Evolutionary conservation across 176 grass and related monocot genomes (phyloP).

Genomic region (Melocanna baccifera): DNA sequence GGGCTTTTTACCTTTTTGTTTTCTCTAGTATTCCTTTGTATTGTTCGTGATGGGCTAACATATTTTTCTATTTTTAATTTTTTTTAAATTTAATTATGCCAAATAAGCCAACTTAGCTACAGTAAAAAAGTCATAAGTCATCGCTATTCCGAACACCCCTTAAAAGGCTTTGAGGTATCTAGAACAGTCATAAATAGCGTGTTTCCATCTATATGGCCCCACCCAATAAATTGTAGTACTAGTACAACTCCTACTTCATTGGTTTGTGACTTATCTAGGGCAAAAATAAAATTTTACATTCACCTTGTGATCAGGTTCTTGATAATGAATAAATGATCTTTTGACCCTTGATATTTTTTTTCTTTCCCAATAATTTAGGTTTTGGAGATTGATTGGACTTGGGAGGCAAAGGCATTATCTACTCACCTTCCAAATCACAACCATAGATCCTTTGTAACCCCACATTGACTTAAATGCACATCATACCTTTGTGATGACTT

Average conservation of each 20-base stretch:
- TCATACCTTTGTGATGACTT: slow-evolving; percentile 27
- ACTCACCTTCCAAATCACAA: slow-evolving; percentile 17
- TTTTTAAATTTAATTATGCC: no score
- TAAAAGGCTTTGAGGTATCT: background rate
- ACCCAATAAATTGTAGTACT: background rate
- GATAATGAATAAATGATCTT: background rate
- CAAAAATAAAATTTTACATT: background rate
- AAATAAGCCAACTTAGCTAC: no score
- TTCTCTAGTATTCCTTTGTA: no score
- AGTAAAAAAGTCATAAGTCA: no score
- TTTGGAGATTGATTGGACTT: background rate
- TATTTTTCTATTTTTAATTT: no score
- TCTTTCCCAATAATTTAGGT: background rate
- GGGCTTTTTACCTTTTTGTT: no score
- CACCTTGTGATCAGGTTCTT: background rate
- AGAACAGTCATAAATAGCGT: background rate
- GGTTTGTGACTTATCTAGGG: background rate
- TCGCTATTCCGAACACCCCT: no score
- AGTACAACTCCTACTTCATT: background rate
- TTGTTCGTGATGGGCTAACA: no score
- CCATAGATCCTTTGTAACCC: background rate
- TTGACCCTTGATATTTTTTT: background rate
- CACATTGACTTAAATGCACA: slow-evolving; percentile 5
- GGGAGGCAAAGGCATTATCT: background rate
- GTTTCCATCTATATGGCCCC: background rate